These are phyloP conservation scores for Centrapalus pauciflorus DNA, from an alignment of 129 eudicot genomes.

Conservation along the genomic window DNA sequence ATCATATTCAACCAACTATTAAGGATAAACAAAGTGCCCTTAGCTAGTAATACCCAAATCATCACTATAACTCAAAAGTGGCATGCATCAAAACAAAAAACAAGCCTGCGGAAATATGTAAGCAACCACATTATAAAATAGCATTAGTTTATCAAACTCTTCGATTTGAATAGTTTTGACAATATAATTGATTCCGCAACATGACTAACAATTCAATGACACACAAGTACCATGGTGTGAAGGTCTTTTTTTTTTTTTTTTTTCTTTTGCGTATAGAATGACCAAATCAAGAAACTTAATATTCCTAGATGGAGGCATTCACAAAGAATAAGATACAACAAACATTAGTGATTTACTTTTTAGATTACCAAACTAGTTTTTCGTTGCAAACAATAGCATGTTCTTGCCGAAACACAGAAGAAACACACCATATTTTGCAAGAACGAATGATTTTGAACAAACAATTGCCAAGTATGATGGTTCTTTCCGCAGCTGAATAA, in stretches of 20 bases:
- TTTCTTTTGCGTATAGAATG: not conserved
- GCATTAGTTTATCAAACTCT: no score
- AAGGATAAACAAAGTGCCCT: no score
- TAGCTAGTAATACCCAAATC: no score
- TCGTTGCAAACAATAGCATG: not conserved
- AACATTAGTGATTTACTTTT: not conserved
- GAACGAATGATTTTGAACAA: not conserved
- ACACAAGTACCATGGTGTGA: not conserved
- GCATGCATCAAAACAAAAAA: no score
- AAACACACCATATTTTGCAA: not conserved
- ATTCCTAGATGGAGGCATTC: not conserved
- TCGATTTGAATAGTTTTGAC: no score
- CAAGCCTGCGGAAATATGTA: no score
- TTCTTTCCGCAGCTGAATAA: not conserved
- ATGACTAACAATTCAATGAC: not conserved
- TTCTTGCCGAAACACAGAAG: not conserved
- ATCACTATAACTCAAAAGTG: no score
- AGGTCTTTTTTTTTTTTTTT: no score
- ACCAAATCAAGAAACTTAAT: not conserved
- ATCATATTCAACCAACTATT: no score
- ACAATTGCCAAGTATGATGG: not conserved
- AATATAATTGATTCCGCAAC: no score
- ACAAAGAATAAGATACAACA: conserved; percentile 11
- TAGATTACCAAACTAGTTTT: not conserved
- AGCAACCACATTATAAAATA: no score